Percentiles rank a stretch among this genome's conserved stretches.
Conservation (phyloP, 2,329 filamentous ascomycete species). For the Aspergillus melleus region DNA sequence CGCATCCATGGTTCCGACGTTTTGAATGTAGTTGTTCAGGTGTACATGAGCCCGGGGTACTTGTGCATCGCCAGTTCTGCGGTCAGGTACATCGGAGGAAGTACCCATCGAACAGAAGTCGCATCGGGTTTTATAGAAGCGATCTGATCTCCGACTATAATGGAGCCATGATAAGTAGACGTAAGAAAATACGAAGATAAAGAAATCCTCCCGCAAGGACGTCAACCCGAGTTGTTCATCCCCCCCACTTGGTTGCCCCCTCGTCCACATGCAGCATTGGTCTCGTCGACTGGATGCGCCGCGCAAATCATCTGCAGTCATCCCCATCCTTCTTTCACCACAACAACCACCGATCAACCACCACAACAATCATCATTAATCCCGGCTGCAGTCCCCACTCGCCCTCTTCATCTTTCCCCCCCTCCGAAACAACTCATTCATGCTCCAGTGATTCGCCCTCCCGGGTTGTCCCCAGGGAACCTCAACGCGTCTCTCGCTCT, state of each 20-base stretch:
- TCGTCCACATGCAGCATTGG: constrained; percentile 5
- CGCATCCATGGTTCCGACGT: constrained; percentile 9
- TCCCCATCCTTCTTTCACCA: constrained; percentile 7
- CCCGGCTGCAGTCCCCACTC: background rate
- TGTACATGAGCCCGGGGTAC: background rate
- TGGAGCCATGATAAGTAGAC: no score
- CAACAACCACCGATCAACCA: constrained; percentile 7
- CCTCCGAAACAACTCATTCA: constrained; percentile 4
- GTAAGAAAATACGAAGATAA: no score
- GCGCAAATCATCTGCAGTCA: constrained; percentile 20
- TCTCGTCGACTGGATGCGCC: constrained; percentile 8
- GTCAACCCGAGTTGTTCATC: background rate
- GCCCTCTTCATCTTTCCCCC: background rate
- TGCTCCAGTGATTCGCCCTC: background rate
- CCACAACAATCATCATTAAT: constrained; percentile 5
- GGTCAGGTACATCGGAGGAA: background rate
- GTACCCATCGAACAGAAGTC: background rate
- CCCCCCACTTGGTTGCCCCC: background rate
- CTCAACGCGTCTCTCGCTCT: constrained; percentile 5
- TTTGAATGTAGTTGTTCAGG: background rate
- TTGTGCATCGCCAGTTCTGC: background rate
- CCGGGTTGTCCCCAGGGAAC: constrained; percentile 4
- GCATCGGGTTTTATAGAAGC: no score
- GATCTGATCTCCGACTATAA: background rate
- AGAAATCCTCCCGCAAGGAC: background rate